Percentiles rank a stretch among this genome's conserved stretches.
These are phyloP conservation scores for Cyclaneusma minus DNA, from an alignment of 2,329 filamentous ascomycete genomes.

Conservation along the genomic window DNA sequence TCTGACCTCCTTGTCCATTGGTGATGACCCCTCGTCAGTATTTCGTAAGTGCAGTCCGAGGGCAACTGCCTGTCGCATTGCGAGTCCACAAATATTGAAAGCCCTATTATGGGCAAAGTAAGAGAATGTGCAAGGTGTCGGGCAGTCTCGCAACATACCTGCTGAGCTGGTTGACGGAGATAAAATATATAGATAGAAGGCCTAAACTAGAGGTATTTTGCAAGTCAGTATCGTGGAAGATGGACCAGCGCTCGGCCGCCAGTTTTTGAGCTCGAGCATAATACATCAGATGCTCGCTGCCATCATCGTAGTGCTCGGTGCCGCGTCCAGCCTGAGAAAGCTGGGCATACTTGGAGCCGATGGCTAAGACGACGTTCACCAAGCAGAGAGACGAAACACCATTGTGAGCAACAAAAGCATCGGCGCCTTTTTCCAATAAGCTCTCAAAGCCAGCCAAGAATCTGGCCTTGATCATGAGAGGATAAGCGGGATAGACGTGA, in stretches of 20 bases:
- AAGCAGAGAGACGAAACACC: constrained; percentile 10
- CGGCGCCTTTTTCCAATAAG: constrained; percentile 4
- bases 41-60: constrained; percentile 12
- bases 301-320: constrained; percentile 3
- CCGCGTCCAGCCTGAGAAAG: constrained; percentile 6
- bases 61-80: constrained; percentile 11
- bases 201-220: constrained; percentile 8
- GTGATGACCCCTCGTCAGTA: constrained; percentile 7
- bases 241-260: constrained; percentile 6
- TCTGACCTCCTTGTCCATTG: constrained; percentile 12
- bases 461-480: constrained; percentile 8
- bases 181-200: constrained; percentile 12
- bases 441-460: constrained; percentile 8
- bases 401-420: constrained; percentile 3
- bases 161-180: constrained; percentile 10
- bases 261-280: constrained; percentile 10
- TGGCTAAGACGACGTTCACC: constrained; percentile 12
- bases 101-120: constrained; percentile 7
- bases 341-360: constrained; percentile 9
- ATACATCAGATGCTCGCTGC: constrained; percentile 11
- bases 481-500: constrained; percentile 9
- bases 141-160: too few relatives aligned
- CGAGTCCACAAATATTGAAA: constrained; percentile 12
- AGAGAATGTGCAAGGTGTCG: not conserved
- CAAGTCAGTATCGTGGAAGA: constrained; percentile 10